Percentiles rank a stretch among this genome's conserved stretches.
Evolutionary conservation across 495 filamentous ascomycete species (phyloP).

Genomic region (Neurospora africana): DNA sequence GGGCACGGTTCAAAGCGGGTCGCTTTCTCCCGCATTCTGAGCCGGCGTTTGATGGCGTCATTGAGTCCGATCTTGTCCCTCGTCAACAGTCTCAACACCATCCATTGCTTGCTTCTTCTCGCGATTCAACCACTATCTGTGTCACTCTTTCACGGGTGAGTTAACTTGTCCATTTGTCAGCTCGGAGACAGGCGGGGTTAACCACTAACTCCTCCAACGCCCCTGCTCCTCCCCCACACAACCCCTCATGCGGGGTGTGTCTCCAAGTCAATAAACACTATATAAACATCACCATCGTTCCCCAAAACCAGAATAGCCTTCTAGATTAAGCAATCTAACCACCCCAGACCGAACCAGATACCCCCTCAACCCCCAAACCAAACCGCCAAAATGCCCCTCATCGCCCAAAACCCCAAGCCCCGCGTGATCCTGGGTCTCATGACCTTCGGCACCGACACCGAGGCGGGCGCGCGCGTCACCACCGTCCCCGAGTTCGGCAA

Average conservation of each 20-base stretch:
- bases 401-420: conserved; percentile 29
- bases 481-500: conserved; percentile 52
- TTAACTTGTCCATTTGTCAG: background rate
- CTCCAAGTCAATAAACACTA: background rate
- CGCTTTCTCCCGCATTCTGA: background rate
- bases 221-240: background rate
- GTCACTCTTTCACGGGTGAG: background rate
- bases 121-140: no score
- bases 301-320: background rate
- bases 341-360: background rate
- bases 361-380: background rate
- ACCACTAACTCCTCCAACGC: background rate
- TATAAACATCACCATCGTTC: background rate
- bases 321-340: background rate
- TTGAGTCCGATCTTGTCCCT: background rate
- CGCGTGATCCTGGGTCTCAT: conserved; percentile 52
- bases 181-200: background rate
- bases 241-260: background rate
- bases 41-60: background rate
- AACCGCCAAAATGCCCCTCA: conserved; percentile 32
- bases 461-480: conserved; percentile 59
- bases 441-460: conserved; percentile 47
- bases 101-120: background rate
- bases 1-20: background rate
- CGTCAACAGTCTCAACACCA: background rate